Evolutionary conservation across 106 monocot genomes (phyloP).

Genomic region (Platanthera guangdongensis): DNA sequence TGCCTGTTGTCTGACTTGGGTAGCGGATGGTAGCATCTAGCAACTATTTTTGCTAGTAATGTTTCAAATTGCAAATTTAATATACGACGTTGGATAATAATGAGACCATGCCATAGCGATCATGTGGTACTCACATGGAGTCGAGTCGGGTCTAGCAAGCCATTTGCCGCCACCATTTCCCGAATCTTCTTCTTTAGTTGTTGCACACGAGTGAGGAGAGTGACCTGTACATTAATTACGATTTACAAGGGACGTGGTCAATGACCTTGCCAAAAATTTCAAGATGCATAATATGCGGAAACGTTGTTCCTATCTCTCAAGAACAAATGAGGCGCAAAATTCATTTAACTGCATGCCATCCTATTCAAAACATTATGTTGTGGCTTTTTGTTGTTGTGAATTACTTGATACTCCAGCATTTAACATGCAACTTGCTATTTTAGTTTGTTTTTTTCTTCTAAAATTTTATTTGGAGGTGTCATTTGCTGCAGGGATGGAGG

Average conservation of each 20-base stretch:
- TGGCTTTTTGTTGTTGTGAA: not conserved
- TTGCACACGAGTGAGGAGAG: no score
- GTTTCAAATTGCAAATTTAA: no score
- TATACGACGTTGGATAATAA: no score
- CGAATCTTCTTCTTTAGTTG: no score
- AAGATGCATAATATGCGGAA: not conserved
- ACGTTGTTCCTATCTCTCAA: not conserved
- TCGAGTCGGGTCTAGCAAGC: no score
- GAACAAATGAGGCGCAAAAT: not conserved
- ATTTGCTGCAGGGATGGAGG: constrained; percentile 58
- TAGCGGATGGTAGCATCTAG: no score
- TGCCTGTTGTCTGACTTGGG: no score
- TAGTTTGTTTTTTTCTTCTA: not conserved
- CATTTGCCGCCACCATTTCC: no score
- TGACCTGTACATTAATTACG: no score
- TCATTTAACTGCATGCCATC: not conserved
- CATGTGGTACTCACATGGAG: no score
- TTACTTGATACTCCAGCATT: not conserved
- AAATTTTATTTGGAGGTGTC: not conserved
- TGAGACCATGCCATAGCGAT: no score
- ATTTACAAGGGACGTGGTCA: not conserved
- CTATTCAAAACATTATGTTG: not conserved
- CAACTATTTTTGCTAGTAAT: no score
- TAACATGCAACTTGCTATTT: not conserved
- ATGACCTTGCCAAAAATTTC: not conserved